A percentile compares a stretch with the other conserved stretches of the same genome.
phyloP scores from a whole-genome alignment of 208 protist species.

The Acanthamoeba quina region DNA sequence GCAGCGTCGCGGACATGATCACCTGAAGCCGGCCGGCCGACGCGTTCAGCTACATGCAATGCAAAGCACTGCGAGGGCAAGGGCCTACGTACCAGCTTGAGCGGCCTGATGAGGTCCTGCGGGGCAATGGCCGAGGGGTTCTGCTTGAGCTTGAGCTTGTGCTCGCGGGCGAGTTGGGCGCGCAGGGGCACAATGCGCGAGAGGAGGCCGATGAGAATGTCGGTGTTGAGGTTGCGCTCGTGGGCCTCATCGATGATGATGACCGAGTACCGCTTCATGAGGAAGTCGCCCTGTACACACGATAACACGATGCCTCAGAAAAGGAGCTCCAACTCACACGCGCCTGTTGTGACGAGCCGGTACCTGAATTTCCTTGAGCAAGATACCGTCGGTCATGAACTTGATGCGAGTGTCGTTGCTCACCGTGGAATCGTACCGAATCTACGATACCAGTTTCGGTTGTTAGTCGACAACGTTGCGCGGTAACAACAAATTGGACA shows the following conservation, averaged over 20 bases:
- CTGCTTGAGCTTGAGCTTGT: conserved; percentile 40
- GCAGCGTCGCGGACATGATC: conserved; percentile 95
- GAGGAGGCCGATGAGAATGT: conserved; percentile 98
- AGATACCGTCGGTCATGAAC: conserved; percentile 94
- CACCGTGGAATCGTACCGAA: conserved; percentile 72
- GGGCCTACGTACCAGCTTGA: conserved; percentile 72
- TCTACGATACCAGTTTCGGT: neutral
- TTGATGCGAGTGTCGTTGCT: conserved; percentile 85
- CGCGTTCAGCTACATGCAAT: no score
- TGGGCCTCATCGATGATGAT: conserved; percentile 97
- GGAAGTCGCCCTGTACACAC: conserved; percentile 87
- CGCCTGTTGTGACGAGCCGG: neutral
- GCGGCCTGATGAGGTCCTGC: conserved; percentile 36
- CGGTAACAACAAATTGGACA: no score
- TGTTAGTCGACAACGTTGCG: no score
- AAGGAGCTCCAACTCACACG: no score
- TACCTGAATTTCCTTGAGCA: conserved; percentile 88
- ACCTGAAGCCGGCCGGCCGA: conserved; percentile 66
- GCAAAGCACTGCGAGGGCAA: neutral
- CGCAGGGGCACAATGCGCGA: conserved; percentile 97
- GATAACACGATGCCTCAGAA: no score
- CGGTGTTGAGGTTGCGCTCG: conserved; percentile 94
- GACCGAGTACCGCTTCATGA: conserved; percentile 90
- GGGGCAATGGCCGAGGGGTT: neutral
- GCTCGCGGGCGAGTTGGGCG: conserved; percentile 41